Evolutionary conservation across 2,329 filamentous ascomycete genomes (phyloP).

Genomic region (Ophiostoma ulmi): DNA sequence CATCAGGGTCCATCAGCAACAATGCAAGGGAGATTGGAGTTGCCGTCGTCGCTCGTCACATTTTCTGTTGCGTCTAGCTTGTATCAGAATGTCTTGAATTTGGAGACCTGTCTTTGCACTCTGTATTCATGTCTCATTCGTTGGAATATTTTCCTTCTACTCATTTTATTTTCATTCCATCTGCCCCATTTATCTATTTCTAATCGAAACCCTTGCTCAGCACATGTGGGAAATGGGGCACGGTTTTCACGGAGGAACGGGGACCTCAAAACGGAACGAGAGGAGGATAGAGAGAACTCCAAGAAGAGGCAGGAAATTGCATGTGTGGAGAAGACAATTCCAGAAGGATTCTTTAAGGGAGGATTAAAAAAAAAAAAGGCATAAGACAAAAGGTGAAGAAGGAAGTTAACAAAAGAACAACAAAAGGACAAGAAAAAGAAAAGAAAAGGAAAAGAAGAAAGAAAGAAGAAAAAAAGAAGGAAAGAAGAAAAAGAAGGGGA

Average conservation of each 20-base stretch:
- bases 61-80: background rate
- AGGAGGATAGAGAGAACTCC: background rate
- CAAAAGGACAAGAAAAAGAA: background rate
- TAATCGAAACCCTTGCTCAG: background rate
- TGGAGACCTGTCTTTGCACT: background rate
- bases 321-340: background rate
- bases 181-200: background rate
- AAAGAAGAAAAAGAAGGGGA: no score
- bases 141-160: background rate
- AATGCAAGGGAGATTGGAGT: constrained; percentile 8
- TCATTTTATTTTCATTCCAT: background rate
- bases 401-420: background rate
- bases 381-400: background rate
- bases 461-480: background rate
- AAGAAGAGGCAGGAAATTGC: background rate
- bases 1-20: background rate
- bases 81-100: constrained; percentile 13
- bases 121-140: background rate
- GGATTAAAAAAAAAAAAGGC: background rate
- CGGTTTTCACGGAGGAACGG: background rate
- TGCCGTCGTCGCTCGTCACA: constrained; percentile 1
- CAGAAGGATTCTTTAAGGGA: background rate
- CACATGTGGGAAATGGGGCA: background rate
- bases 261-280: background rate
- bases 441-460: background rate